Conservation (phyloP, 2,329 filamentous ascomycete genomes). For the Diaporthe sp. region DNA sequence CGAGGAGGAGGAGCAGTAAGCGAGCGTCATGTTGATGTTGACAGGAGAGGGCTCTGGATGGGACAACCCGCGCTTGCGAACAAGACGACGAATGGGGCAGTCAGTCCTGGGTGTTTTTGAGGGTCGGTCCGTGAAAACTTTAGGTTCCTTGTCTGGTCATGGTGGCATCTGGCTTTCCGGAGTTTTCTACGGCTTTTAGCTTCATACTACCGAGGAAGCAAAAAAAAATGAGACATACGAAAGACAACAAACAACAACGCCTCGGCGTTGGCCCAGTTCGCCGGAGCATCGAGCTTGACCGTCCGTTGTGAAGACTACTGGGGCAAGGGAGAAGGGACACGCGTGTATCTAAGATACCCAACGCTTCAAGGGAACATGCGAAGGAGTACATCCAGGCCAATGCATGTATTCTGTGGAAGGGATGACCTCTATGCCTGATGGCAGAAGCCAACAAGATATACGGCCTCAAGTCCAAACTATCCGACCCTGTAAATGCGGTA, state of each 20-base stretch:
- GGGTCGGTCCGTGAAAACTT: conserved; percentile 44
- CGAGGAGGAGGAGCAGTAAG: conserved; percentile 70
- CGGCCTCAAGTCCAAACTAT: conserved; percentile 26
- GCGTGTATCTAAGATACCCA: conserved; percentile 34
- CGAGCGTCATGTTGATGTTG: conserved; percentile 14
- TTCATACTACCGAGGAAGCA: conserved; percentile 54
- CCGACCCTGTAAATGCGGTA: conserved; percentile 38
- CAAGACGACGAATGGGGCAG: conserved; percentile 46
- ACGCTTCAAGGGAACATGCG: background rate
- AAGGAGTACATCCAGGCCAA: conserved; percentile 12
- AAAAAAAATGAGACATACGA: conserved; percentile 39
- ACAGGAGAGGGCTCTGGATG: conserved; percentile 21
- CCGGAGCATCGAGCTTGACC: conserved; percentile 2
- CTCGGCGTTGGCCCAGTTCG: conserved; percentile 14
- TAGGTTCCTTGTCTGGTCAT: conserved; percentile 51
- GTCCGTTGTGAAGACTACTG: conserved; percentile 10
- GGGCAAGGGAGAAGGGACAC: conserved; percentile 11
- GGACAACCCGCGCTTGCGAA: conserved; percentile 33
- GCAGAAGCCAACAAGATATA: conserved; percentile 28
- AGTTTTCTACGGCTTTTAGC: conserved; percentile 60
- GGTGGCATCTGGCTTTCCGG: conserved; percentile 60
- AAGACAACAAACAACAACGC: conserved; percentile 34
- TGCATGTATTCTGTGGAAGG: conserved; percentile 29
- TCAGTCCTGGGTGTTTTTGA: conserved; percentile 40
- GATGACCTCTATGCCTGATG: conserved; percentile 33